Conservation (phyloP, 177 flowering plant genomes). For the Tripterygium wilfordii region DNA sequence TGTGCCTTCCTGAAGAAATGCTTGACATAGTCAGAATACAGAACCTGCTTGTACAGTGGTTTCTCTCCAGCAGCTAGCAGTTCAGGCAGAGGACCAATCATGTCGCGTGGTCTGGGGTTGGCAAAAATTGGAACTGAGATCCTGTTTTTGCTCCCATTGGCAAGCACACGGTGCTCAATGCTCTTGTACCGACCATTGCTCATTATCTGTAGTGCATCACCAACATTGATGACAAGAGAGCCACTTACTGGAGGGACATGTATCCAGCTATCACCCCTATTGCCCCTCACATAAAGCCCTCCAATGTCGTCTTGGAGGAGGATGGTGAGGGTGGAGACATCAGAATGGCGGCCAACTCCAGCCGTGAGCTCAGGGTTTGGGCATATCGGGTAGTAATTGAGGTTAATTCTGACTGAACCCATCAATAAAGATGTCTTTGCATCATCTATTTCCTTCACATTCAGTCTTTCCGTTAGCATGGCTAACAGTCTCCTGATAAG, state of each 20-base stretch:
- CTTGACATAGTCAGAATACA: constrained; percentile 27
- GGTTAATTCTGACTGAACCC: constrained; percentile 30
- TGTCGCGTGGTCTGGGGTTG: constrained; percentile 21
- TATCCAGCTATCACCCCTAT: constrained; percentile 18
- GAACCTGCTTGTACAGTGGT: constrained; percentile 23
- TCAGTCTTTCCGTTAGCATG: constrained; percentile 24
- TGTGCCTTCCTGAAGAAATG: constrained; percentile 35
- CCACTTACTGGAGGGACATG: constrained; percentile 33
- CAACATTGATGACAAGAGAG: constrained; percentile 37
- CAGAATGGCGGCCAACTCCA: constrained; percentile 45
- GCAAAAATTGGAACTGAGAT: constrained; percentile 31
- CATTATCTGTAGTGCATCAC: constrained; percentile 34
- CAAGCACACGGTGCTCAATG: constrained; percentile 30
- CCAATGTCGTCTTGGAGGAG: constrained; percentile 45
- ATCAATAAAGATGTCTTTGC: constrained; percentile 12
- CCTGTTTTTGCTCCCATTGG: constrained; percentile 26
- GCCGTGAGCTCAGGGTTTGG: constrained; percentile 43
- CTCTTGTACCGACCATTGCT: constrained; percentile 41
- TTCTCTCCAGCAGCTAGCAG: constrained; percentile 20
- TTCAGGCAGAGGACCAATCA: constrained; percentile 26
- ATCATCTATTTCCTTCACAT: constrained; percentile 22
- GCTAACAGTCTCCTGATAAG: constrained; percentile 13
- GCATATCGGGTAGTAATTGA: constrained; percentile 38
- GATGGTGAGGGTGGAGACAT: constrained; percentile 29
- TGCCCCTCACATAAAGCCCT: constrained; percentile 32